Evolutionary conservation across 2,329 filamentous ascomycete genomes (phyloP).

Genomic region (Lasiodiplodia citricola): DNA sequence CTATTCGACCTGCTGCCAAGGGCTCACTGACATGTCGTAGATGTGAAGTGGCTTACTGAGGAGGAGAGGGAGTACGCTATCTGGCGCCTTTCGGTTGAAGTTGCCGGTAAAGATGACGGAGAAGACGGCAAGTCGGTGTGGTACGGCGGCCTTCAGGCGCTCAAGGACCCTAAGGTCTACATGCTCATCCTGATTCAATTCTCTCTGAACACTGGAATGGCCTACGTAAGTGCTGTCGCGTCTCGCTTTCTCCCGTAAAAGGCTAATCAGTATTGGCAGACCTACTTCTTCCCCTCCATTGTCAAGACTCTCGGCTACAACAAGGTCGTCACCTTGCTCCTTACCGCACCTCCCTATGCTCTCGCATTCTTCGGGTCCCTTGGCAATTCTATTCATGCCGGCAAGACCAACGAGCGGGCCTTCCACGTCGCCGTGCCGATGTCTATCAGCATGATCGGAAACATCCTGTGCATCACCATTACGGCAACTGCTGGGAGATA

Average conservation of each 20-base stretch:
- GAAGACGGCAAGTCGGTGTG: constrained; percentile 59
- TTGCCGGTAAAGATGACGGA: constrained; percentile 62
- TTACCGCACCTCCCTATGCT: constrained; percentile 60
- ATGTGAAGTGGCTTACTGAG: constrained; percentile 56
- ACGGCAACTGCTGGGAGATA: constrained; percentile 51
- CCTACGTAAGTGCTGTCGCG: constrained; percentile 54
- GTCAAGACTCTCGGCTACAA: constrained; percentile 39
- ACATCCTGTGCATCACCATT: constrained; percentile 61
- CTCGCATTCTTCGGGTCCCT: constrained; percentile 62
- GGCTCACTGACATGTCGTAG: constrained; percentile 55
- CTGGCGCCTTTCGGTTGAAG: constrained; percentile 62
- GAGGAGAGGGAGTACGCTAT: constrained; percentile 38
- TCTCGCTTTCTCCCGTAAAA: not conserved
- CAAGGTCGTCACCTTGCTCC: constrained; percentile 29
- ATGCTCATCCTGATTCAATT: constrained; percentile 62
- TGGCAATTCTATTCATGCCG: constrained; percentile 49
- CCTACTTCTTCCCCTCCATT: constrained; percentile 63
- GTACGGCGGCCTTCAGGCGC: constrained; percentile 62
- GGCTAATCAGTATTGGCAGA: constrained; percentile 61
- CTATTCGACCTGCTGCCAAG: not conserved
- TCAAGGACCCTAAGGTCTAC: constrained; percentile 67
- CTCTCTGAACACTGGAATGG: constrained; percentile 51
- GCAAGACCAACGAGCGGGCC: constrained; percentile 50
- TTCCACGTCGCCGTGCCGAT: constrained; percentile 52
- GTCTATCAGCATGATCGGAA: constrained; percentile 57